Evolutionary conservation across 2,329 filamentous ascomycete species (phyloP).

Genomic region (Penicillium griseofulvum): DNA sequence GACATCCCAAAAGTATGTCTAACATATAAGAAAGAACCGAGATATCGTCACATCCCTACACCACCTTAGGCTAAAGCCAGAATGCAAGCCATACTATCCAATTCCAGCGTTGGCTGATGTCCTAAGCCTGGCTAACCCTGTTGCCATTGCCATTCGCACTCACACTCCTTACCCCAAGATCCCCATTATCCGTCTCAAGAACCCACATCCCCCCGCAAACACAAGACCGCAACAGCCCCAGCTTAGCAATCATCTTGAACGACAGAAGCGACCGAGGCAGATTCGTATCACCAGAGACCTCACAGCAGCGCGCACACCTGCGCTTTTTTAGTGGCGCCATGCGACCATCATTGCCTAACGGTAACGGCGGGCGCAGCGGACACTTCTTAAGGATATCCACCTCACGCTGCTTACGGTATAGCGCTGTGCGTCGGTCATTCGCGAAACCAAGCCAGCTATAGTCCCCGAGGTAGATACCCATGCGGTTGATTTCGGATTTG

Average conservation of each 20-base stretch:
- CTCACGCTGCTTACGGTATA: slow-evolving; percentile 61
- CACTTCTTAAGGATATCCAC: slow-evolving; percentile 58
- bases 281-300: slow-evolving; percentile 64
- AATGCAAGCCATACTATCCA: background rate
- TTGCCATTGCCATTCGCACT: background rate
- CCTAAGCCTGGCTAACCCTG: background rate
- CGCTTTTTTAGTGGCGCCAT: slow-evolving; percentile 33
- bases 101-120: background rate
- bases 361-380: slow-evolving; percentile 24
- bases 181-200: slow-evolving; percentile 27
- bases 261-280: slow-evolving; percentile 36
- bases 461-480: slow-evolving; percentile 70
- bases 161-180: background rate
- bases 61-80: background rate
- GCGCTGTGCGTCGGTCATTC: slow-evolving; percentile 56
- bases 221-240: slow-evolving; percentile 39
- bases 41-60: too few species aligned
- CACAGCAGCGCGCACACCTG: slow-evolving; percentile 60
- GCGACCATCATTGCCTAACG: slow-evolving; percentile 8
- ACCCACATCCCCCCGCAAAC: slow-evolving; percentile 44
- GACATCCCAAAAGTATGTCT: background rate
- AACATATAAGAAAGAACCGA: background rate
- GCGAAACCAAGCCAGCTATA: slow-evolving; percentile 67
- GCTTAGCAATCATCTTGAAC: slow-evolving; percentile 39
- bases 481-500: slow-evolving; percentile 60